A percentile compares a stretch with the other conserved stretches of the same genome.
Conservation (phyloP, 805 yeast genomes). For the Sugiyamaella lignohabitans region DNA sequence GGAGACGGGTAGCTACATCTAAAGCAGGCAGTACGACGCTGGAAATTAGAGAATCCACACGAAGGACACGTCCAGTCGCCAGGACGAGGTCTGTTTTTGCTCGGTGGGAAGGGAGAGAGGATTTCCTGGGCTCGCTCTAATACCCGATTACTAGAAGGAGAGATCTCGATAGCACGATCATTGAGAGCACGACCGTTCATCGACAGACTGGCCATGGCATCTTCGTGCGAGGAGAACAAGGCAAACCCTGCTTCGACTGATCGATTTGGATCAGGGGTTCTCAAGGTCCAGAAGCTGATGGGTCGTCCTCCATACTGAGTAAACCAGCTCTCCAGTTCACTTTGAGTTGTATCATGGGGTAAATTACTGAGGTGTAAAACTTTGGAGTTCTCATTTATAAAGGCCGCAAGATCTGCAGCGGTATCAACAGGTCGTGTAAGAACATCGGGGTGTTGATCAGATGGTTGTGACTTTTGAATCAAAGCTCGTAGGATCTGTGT, state of each 20-base stretch:
- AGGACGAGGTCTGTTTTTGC: conserved; percentile 85
- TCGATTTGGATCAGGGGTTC: conserved; percentile 49
- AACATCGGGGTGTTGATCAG: conserved; percentile 46
- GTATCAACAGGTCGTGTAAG: conserved; percentile 72
- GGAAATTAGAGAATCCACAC: conserved; percentile 92
- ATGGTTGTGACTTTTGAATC: conserved; percentile 37
- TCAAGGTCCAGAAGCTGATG: conserved; percentile 81
- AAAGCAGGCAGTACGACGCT: conserved; percentile 88
- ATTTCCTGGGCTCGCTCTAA: conserved; percentile 78
- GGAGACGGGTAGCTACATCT: conserved; percentile 80
- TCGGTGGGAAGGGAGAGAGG: conserved; percentile 75
- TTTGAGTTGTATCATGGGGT: conserved; percentile 81
- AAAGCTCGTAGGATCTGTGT: conserved; percentile 1
- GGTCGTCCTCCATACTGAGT: conserved; percentile 82
- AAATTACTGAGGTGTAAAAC: conserved; percentile 75
- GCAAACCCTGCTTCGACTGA: conserved; percentile 72
- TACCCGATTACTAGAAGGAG: conserved; percentile 74
- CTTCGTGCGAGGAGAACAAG: conserved; percentile 77
- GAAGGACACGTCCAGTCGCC: conserved; percentile 99
- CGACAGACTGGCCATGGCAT: conserved; percentile 68
- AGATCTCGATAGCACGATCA: conserved; percentile 74
- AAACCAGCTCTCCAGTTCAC: conserved; percentile 88
- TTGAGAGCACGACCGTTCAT: conserved; percentile 73
- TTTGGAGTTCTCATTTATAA: conserved; percentile 64
- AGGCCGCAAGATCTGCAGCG: conserved; percentile 62